Evolutionary conservation across 306 rosid species (phyloP), one percentile per base, ranked within the genome.

Genomic region (Gillenia trifoliata): DNA sequence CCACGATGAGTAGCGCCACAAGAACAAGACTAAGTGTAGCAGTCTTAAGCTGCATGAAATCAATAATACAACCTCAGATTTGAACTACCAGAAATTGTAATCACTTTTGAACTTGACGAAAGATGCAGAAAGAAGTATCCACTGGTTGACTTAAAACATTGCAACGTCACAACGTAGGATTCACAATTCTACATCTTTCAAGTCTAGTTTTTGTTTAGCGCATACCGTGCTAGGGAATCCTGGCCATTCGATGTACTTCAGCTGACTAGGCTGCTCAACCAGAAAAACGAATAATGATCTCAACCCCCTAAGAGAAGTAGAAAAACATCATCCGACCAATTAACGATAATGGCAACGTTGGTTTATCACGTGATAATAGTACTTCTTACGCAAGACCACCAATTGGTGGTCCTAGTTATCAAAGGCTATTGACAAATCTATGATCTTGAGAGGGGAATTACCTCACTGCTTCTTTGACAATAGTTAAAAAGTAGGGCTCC

Each of bases 161-260:
- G 16, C 23, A n/a, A 23, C 10, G 15, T 23, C 33, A 50, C 33
- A 29, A 54, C 10, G 67, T n/a, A 59, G 60, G 15, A 70, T 41
- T 61, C 57, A 26, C 41, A 56, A 45, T 50, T 45, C 3, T 22
- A 30, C 16, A 78, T 11, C 54, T 45, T 54, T 12, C n/a, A 6
- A 15, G 65, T 28, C 11, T 30, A 30, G 22, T 25, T 41, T n/a
- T 34, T 34, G 9, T n/a, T 41, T 9, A 33, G 60, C 52, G 77
- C 93, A 43, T 88, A 93, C 97, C 87, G 92, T 89, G 88, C 66
- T 86, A 64, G 79, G 80, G 75, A 93, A 89, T 79, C 85, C 81
- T 15, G 97, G 98, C 97, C 98, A 93, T 70, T 93, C 96, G 43
- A 91, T 84, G 82, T 89, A 89, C 82, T 88, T 93, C 63, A 93